Percentiles rank a stretch among this genome's conserved stretches.
Evolutionary conservation across 306 rosid species (phyloP).

Genomic region (Trifolium fragiferum): DNA sequence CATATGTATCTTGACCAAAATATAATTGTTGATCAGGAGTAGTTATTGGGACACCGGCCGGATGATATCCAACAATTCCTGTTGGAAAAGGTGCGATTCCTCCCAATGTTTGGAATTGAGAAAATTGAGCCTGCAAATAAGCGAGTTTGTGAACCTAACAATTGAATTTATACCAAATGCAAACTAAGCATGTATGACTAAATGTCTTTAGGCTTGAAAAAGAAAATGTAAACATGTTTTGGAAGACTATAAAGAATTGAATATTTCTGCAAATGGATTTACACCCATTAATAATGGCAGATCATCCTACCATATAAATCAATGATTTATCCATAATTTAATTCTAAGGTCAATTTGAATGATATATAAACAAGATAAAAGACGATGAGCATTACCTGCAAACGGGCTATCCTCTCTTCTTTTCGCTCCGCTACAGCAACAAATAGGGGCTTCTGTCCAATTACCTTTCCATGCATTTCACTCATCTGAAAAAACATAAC

Average conservation of each 20-base stretch:
- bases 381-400: slow-evolving; percentile 54
- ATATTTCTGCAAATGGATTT: no score
- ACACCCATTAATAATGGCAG: no score
- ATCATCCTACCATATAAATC: no score
- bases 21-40: slow-evolving; percentile 71
- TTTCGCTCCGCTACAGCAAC: slow-evolving; percentile 90
- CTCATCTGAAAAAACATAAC: slow-evolving; percentile 49
- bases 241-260: no score
- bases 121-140: slow-evolving; percentile 66
- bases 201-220: slow-evolving; percentile 13
- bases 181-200: not conserved
- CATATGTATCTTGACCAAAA: slow-evolving; percentile 69
- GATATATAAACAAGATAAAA: not conserved
- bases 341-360: no score
- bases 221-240: not conserved
- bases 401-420: slow-evolving; percentile 73
- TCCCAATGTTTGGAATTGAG: slow-evolving; percentile 62
- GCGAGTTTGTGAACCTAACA: not conserved
- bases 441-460: slow-evolving; percentile 73
- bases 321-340: no score
- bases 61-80: slow-evolving; percentile 62
- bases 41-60: slow-evolving; percentile 65
- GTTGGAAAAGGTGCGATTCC: slow-evolving; percentile 59
- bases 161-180: slow-evolving; percentile 5
- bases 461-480: slow-evolving; percentile 78